These are phyloP conservation scores for Phlegmacium glaucopus DNA, from an alignment of 768 basidiomycete genomes.

Conservation along the genomic window DNA sequence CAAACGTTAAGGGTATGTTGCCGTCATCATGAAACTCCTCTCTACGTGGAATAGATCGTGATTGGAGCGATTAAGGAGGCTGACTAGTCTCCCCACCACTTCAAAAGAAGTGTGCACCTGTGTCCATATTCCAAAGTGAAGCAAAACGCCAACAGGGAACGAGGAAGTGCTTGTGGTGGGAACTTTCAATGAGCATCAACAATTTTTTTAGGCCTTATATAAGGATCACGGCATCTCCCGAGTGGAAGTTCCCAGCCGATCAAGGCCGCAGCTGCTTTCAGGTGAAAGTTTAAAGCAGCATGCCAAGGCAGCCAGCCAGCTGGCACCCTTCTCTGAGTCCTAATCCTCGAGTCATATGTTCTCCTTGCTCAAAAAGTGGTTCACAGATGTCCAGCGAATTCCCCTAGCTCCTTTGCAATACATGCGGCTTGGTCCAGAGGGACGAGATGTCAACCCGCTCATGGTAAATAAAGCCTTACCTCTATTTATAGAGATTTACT, in stretches of 20 bases:
- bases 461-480: conserved; percentile 47
- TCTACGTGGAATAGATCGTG: conserved; percentile 60
- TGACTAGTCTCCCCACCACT: conserved; percentile 48
- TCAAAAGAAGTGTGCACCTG: conserved; percentile 28
- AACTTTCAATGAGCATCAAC: conserved; percentile 22
- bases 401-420: conserved; percentile 37
- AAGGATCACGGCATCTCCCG: conserved; percentile 1
- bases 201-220: conserved; percentile 6
- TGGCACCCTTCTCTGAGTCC: neutral
- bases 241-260: neutral
- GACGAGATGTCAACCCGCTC: conserved; percentile 48
- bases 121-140: conserved; percentile 44
- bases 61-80: conserved; percentile 87
- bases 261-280: no score
- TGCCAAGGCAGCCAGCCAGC: no score
- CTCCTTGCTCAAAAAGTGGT: conserved; percentile 26
- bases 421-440: conserved; percentile 61
- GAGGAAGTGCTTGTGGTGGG: conserved; percentile 42
- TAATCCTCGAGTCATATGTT: conserved; percentile 21
- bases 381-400: conserved; percentile 15
- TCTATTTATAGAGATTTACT: neutral
- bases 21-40: conserved; percentile 86
- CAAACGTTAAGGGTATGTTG: no score
- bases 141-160: conserved; percentile 59
- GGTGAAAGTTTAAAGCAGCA: no score